A percentile compares a stretch with the other conserved stretches of the same genome.
Conservation (phyloP, 805 yeast genomes). For the Brettanomyces nanus region DNA sequence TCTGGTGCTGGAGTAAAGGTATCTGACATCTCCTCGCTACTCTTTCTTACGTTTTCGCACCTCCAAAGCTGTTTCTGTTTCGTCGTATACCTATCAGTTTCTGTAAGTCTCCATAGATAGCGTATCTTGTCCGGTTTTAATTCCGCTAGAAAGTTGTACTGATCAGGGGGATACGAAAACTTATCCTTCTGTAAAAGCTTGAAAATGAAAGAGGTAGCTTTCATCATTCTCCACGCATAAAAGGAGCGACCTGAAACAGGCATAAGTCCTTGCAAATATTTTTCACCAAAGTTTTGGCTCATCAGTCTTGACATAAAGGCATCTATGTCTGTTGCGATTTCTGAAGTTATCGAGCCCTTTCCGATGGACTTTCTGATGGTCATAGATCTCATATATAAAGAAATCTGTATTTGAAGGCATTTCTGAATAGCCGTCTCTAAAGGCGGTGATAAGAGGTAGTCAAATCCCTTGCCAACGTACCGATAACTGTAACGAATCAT, state of each 20-base stretch:
- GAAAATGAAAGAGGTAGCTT: conserved; percentile 40
- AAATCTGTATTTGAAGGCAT: conserved; percentile 22
- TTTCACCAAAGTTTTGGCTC: background rate
- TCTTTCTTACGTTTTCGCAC: background rate
- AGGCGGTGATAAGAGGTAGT: conserved; percentile 29
- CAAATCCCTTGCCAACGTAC: conserved; percentile 30
- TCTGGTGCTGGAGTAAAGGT: background rate
- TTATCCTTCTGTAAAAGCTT: conserved; percentile 23
- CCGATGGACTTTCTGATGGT: background rate
- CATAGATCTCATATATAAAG: background rate
- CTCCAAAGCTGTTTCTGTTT: background rate
- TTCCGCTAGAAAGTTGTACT: conserved; percentile 12
- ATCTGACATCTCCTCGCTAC: background rate
- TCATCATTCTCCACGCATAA: conserved; percentile 61
- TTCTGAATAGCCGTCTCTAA: conserved; percentile 32
- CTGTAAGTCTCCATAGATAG: background rate
- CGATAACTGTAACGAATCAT: conserved; percentile 24
- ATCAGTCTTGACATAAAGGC: background rate
- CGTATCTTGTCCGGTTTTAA: conserved; percentile 11
- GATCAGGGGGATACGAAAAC: conserved; percentile 2
- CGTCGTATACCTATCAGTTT: background rate
- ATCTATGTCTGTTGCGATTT: background rate
- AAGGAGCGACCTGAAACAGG: conserved; percentile 49
- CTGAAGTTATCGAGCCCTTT: background rate
- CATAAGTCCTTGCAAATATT: conserved; percentile 23